A percentile compares a stretch with the other conserved stretches of the same genome.
Conservation (phyloP, 2,329 filamentous ascomycete genomes). For the Fonsecaea erecta region DNA sequence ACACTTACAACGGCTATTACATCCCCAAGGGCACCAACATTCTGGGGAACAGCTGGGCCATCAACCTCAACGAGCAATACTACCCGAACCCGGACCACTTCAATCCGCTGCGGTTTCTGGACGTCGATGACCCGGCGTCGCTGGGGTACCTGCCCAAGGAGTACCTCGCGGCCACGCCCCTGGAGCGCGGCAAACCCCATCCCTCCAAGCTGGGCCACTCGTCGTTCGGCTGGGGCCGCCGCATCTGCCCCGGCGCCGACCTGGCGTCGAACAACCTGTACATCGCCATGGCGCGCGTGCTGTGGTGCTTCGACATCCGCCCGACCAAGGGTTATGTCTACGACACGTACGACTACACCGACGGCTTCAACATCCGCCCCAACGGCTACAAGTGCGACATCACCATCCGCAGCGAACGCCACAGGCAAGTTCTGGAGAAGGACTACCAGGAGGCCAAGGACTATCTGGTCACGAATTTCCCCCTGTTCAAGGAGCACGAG, state of each 20-base stretch:
- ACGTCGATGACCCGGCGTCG: conserved; percentile 53
- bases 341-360: conserved; percentile 33
- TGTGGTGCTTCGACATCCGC: conserved; percentile 58
- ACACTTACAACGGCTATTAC: conserved; percentile 50
- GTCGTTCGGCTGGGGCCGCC: conserved; percentile 38
- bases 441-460: conserved; percentile 24
- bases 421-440: conserved; percentile 19
- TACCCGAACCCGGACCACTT: conserved; percentile 59
- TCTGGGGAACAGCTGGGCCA: conserved; percentile 51
- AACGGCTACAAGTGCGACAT: conserved; percentile 32
- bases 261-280: conserved; percentile 45
- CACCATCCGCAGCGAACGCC: conserved; percentile 18
- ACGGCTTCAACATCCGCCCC: conserved; percentile 33
- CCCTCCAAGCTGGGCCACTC: conserved; percentile 34
- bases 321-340: conserved; percentile 29
- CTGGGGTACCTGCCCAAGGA: conserved; percentile 57
- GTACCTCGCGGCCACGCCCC: conserved; percentile 57
- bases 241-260: conserved; percentile 38
- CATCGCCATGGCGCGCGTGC: conserved; percentile 63
- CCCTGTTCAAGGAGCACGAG: conserved; percentile 34
- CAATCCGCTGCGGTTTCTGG: conserved; percentile 60
- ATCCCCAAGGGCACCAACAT: conserved; percentile 54
- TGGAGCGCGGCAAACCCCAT: conserved; percentile 25
- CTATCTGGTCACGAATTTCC: conserved; percentile 25
- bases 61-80: conserved; percentile 57